Base-by-base conservation (phyloP, 1,284 basidiomycete species). In the Ceratobasidium sp. region DNA sequence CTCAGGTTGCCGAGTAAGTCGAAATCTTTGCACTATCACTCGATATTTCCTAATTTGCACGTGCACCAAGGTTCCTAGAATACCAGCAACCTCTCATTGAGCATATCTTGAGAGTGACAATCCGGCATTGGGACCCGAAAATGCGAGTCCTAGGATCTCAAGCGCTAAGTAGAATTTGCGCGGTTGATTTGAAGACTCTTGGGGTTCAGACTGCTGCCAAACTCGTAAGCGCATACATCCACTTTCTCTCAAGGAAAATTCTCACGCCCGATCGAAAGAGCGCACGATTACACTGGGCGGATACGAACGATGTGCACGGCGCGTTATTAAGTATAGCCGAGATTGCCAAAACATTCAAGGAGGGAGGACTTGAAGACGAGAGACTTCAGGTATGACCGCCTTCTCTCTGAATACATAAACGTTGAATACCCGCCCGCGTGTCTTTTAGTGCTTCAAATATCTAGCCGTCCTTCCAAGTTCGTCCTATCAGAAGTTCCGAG, bases 41-140 rank as follows among this genome's bases (percentile, higher is more conserved):
- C 19, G 62, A 5, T 17, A 17, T n/a, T 41, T 45, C 2, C 29
- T 41, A 2, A 69, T 24, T 6, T 76, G 33, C 27, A 29, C 6
- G 50, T 48, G 19, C 27, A 1, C 6, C 24, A 24, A 86, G 85
- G n/a, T 83, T 85, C 75, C 51, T 75, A n/a, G 83, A 93, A 79
- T 99, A 99, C 82, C 88, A 91, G 29, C 78, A 82, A 0, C 87
- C 85, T 71, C 85, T 99, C 74, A 82, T 97, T 57, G 85, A 92
- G 67, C 95, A 98, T 80, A 81, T 98, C 45, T 82, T 95, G 50
- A 84, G 88, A 75, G 89, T 92, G 50, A 93, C 93, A 0, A 80
- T 98, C 60, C 86, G 92, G 50, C 97, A 99, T 82, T 99, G 97
- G 97, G 97, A 99, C 81, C 82, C 86, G 1, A 82, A 88, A 6